Percentiles rank a stretch among this genome's conserved stretches.
Conservation (phyloP, 495 filamentous ascomycete genomes). For the Hyaloscypha bicolor region DNA sequence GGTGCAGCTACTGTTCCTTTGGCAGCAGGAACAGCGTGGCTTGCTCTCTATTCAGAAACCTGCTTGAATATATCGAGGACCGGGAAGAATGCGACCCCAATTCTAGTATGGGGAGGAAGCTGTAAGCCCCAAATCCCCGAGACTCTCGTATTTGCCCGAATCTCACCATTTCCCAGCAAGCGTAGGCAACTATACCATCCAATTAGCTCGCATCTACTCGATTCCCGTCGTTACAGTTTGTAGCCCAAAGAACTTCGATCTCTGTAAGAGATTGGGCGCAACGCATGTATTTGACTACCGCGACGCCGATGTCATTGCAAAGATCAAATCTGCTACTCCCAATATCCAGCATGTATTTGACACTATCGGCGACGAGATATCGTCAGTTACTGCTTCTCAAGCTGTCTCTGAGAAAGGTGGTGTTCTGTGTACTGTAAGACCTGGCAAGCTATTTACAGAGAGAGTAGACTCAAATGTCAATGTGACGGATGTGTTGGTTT, state of each 20-base stretch:
- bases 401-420: neutral
- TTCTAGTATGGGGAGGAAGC: too few relatives aligned
- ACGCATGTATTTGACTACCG: conserved; percentile 1
- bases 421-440: neutral
- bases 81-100: too few relatives aligned
- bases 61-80: too few relatives aligned
- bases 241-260: neutral
- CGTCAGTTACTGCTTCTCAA: neutral
- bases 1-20: too few relatives aligned
- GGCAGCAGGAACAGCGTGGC: too few relatives aligned
- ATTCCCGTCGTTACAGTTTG: conserved; percentile 1
- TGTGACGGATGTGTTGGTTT: conserved; percentile 5
- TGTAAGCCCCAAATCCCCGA: too few relatives aligned
- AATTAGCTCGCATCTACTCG: neutral
- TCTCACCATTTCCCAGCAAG: too few relatives aligned
- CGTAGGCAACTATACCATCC: neutral
- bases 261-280: neutral
- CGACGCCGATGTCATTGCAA: neutral
- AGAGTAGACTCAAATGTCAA: neutral
- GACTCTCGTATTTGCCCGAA: too few relatives aligned
- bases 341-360: neutral
- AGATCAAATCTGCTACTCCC: too few relatives aligned
- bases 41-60: too few relatives aligned
- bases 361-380: neutral
- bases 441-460: neutral